Base-by-base conservation (phyloP, 176 grass and related monocot species). In the Lolium perenne region DNA sequence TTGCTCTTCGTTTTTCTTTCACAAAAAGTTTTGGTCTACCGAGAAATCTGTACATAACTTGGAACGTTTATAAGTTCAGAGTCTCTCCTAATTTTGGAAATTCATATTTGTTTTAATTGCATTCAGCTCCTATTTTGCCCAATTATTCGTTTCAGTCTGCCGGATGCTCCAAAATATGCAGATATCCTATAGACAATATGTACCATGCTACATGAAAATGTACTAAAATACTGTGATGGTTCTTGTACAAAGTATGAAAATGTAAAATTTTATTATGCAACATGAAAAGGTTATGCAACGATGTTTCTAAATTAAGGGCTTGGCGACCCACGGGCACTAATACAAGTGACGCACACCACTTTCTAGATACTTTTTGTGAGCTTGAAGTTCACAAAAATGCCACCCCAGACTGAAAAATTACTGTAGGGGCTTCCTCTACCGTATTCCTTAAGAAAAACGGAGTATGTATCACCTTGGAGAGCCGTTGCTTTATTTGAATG, bases 41-140 rank as follows among this genome's bases (percentile, higher is more conserved):
- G 0, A 29, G 58, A 69, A 78, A 76, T 46, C 0, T 91, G 57
- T 87, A 87, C 46, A 87, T 84, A 87, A 66, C 35, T 16, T 71
- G 14, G 54, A 83, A 74, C 23, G 61, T 49, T 55, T 17, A 55
- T 55, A 55, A 21, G 25, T 70, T 47, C 5, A 22, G 40, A 77
- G 26, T 66, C 58, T 11, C 47, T 18, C 59, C 6, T 48, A 13
- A 64, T 65, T 78, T 13, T 13, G 60, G 11, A 68, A 35, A 26
- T 68, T 22, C 4, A 40, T 35, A 35, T 35, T 7, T 71, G 43
- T 32, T 65, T 25, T 43, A 43, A 62, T 41, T 46, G 20, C 57
- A 47, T 79, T 79, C 7, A 23, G 56, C 77, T 62, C 10, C 13
- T 58, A 17, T 78, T 58, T 58, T 78, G 10, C 55, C 13, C 40